phyloP scores from a whole-genome alignment of 306 rosid species.

The Styphnolobium japonicum region DNA sequence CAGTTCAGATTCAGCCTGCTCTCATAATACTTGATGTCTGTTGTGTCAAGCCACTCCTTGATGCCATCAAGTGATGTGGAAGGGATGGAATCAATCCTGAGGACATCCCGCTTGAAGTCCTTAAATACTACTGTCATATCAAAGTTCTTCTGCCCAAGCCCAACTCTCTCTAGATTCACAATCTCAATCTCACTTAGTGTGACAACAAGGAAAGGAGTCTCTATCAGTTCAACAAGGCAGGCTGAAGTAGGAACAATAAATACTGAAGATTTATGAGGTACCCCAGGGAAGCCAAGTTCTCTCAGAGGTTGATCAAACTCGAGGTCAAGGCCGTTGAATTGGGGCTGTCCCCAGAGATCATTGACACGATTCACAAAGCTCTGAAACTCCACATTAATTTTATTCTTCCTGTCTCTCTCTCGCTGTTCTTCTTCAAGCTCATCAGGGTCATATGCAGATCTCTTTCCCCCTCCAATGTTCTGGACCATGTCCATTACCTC shows the following conservation, averaged over 20 bases:
- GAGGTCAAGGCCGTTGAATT: slow-evolving; percentile 72
- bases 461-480: slow-evolving; percentile 80
- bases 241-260: slow-evolving; percentile 87
- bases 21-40: slow-evolving; percentile 91
- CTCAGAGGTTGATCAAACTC: slow-evolving; percentile 97
- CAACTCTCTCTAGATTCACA: slow-evolving; percentile 93
- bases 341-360: slow-evolving; percentile 95
- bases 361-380: slow-evolving; percentile 85
- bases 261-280: slow-evolving; percentile 85
- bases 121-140: slow-evolving; percentile 90
- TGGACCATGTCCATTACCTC: slow-evolving; percentile 97
- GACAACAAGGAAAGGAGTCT: slow-evolving; percentile 86
- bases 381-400: slow-evolving; percentile 80
- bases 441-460: slow-evolving; percentile 94
- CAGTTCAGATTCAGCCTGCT: slow-evolving; percentile 94
- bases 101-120: slow-evolving; percentile 90
- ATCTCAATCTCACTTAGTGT: slow-evolving; percentile 90
- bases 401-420: slow-evolving; percentile 91
- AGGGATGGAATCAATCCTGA: slow-evolving; percentile 91
- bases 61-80: slow-evolving; percentile 86
- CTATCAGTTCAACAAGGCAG: slow-evolving; percentile 91
- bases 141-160: slow-evolving; percentile 98
- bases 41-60: slow-evolving; percentile 94
- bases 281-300: slow-evolving; percentile 98
- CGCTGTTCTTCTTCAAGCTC: slow-evolving; percentile 98